Evolutionary conservation across 805 yeast species (phyloP).

Genomic region (Jamesozyma jinghongensis): DNA sequence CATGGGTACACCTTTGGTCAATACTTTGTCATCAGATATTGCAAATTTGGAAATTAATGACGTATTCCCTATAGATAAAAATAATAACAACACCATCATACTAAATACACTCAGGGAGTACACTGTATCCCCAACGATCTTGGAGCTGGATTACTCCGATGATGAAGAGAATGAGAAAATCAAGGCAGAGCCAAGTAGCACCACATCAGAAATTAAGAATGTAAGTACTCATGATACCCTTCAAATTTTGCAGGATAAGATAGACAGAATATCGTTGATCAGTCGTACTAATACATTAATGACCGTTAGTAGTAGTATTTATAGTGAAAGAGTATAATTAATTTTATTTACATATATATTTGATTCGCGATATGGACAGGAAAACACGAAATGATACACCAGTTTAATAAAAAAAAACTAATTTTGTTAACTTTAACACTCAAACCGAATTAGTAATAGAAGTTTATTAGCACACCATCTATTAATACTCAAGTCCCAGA

Average conservation of each 20-base stretch:
- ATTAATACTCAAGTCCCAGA: too few species aligned
- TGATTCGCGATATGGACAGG: too few species aligned
- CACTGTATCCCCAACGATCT: not conserved
- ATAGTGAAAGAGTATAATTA: slow-evolving; percentile 3
- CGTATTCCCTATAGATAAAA: not conserved
- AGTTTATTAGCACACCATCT: too few species aligned
- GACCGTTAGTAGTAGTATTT: slow-evolving; percentile 8
- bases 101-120: not conserved
- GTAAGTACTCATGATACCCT: slow-evolving; percentile 2
- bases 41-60: slow-evolving; percentile 4
- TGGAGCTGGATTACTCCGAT: not conserved
- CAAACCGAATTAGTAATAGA: too few species aligned
- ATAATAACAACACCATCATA: not conserved
- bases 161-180: slow-evolving; percentile 7
- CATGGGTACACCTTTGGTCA: not conserved
- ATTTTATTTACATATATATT: too few species aligned
- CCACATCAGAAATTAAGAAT: not conserved
- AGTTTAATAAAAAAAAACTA: too few species aligned
- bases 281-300: not conserved
- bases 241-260: slow-evolving; percentile 10
- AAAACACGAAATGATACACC: too few species aligned
- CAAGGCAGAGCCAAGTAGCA: not conserved
- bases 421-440: too few species aligned
- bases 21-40: not conserved
- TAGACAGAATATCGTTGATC: slow-evolving; percentile 7